Conservation (phyloP, 129 eudicot genomes). For the Lonicera japonica region DNA sequence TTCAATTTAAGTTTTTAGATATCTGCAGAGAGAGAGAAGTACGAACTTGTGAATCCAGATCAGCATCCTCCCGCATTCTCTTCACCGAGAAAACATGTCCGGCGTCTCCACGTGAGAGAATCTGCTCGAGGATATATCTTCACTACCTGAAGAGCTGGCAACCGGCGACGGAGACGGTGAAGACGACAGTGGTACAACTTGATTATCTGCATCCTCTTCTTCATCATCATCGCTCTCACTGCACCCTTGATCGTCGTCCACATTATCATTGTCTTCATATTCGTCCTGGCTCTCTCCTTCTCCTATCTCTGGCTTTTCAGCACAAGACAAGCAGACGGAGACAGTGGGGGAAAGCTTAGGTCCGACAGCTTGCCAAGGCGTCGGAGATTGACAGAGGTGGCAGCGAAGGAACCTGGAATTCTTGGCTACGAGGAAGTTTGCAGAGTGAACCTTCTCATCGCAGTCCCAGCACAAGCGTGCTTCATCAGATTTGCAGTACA, state of each 20-base stretch:
- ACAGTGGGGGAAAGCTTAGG: slow-evolving; percentile 42
- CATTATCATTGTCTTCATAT: slow-evolving; percentile 16
- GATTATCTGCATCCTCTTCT: slow-evolving; percentile 63
- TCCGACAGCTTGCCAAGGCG: slow-evolving; percentile 75
- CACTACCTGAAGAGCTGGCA: slow-evolving; percentile 23
- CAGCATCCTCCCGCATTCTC: slow-evolving; percentile 28
- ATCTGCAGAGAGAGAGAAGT: background rate
- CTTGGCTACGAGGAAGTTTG: slow-evolving; percentile 71
- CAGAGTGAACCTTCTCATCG: slow-evolving; percentile 64
- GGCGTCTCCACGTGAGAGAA: slow-evolving; percentile 7
- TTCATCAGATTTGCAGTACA: slow-evolving; percentile 61
- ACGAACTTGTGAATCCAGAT: slow-evolving; percentile 35
- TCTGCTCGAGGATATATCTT: slow-evolving; percentile 14
- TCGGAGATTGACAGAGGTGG: slow-evolving; percentile 53
- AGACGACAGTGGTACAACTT: slow-evolving; percentile 67
- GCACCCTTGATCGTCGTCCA: slow-evolving; percentile 4
- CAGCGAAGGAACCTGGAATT: slow-evolving; percentile 61
- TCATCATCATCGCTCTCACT: slow-evolving; percentile 22
- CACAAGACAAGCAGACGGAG: slow-evolving; percentile 47
- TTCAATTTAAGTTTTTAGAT: too few relatives aligned
- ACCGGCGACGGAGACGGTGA: slow-evolving; percentile 18
- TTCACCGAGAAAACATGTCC: slow-evolving; percentile 17
- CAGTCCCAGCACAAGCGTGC: slow-evolving; percentile 70
- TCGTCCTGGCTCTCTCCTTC: slow-evolving; percentile 10
- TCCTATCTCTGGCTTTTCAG: background rate